Percentiles rank a stretch among this genome's conserved stretches.
These are phyloP conservation scores for Colletotrichum tropicicola DNA, from an alignment of 2,329 filamentous ascomycete genomes.

Conservation along the genomic window DNA sequence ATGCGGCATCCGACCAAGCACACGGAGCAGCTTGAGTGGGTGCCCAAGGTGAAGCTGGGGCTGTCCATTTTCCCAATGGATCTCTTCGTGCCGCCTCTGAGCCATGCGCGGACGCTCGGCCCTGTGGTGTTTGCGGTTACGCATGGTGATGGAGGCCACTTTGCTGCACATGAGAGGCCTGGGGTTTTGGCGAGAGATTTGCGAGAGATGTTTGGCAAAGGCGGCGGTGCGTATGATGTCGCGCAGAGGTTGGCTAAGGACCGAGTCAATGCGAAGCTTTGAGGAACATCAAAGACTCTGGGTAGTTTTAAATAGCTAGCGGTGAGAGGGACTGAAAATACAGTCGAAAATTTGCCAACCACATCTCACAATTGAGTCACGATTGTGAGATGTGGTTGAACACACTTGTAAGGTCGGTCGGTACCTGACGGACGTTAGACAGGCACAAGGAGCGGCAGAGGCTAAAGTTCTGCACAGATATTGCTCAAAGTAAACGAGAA, in stretches of 20 bases:
- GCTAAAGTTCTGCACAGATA: too few species aligned
- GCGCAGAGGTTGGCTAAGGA: constrained; percentile 33
- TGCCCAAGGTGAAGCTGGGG: constrained; percentile 50
- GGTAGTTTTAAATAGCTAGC: background rate
- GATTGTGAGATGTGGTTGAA: too few species aligned
- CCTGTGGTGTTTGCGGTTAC: constrained; percentile 65
- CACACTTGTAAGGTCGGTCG: too few species aligned
- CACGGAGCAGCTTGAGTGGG: constrained; percentile 36
- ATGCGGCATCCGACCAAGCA: constrained; percentile 49
- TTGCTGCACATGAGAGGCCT: constrained; percentile 68
- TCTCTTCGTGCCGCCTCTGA: constrained; percentile 59
- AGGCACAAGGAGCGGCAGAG: too few species aligned
- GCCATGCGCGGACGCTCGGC: constrained; percentile 68
- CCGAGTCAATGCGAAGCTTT: background rate
- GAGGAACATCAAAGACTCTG: background rate
- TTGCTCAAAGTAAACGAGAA: too few species aligned
- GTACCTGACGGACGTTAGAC: too few species aligned
- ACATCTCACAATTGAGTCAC: too few species aligned
- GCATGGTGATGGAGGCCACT: constrained; percentile 65
- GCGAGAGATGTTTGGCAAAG: constrained; percentile 64
- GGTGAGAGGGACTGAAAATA: background rate
- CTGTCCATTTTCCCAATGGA: constrained; percentile 68
- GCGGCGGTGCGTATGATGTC: constrained; percentile 52
- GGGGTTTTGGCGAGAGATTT: constrained; percentile 62
- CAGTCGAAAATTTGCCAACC: too few species aligned